phyloP scores from a whole-genome alignment of 768 basidiomycete species.

The Russula abietina region DNA sequence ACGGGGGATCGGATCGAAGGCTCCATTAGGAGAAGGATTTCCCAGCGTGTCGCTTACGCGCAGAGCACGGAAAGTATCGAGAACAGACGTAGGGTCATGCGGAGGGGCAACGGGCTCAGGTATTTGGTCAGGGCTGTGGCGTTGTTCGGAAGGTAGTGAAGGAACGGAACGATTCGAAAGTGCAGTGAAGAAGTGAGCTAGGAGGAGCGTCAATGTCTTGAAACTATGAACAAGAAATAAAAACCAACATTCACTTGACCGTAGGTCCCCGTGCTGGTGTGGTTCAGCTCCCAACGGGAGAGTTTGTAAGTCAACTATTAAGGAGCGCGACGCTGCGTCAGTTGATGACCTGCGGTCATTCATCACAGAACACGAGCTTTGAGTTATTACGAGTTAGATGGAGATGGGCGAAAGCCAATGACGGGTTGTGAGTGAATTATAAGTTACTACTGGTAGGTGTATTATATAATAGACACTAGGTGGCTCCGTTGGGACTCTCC shows the following conservation, averaged over 20 bases:
- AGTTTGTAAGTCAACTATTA: conserved; percentile 10
- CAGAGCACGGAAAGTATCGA: conserved; percentile 50
- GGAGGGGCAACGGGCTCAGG: conserved; percentile 13
- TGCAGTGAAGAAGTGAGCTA: conserved; percentile 4
- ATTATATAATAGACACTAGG: conserved; percentile 1
- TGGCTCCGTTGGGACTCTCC: background rate
- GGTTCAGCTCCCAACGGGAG: background rate
- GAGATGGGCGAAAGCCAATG: background rate
- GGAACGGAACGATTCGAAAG: conserved; percentile 19
- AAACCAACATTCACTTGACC: conserved; percentile 7
- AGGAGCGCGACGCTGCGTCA: conserved; percentile 8
- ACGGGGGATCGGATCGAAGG: conserved; percentile 46
- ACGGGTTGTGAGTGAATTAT: background rate
- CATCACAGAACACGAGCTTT: background rate
- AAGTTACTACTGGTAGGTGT: background rate
- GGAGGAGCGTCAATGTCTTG: conserved; percentile 2
- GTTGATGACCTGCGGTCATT: background rate
- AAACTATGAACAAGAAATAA: background rate
- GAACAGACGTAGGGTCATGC: conserved; percentile 42
- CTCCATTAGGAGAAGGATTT: conserved; percentile 27
- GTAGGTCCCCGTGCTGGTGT: conserved; percentile 1
- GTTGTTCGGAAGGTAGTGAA: conserved; percentile 17
- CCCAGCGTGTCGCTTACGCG: conserved; percentile 41
- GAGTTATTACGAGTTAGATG: background rate
- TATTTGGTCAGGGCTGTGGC: background rate